A percentile compares a stretch with the other conserved stretches of the same genome.
phyloP scores from a whole-genome alignment of 2,329 filamentous ascomycete genomes.

The Rutstroemia sydowiana region DNA sequence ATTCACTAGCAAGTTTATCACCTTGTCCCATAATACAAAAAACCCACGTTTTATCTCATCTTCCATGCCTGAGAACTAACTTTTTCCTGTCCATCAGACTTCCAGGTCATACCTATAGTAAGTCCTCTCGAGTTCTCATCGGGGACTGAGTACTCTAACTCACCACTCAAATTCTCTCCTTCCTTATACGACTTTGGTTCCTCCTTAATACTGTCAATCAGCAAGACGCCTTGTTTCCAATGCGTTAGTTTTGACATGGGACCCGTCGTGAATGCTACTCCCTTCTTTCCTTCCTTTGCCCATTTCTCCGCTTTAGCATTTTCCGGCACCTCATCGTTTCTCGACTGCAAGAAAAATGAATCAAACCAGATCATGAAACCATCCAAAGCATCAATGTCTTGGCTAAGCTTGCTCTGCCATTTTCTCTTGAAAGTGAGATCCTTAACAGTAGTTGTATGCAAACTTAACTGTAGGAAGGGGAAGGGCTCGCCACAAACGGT shows the following conservation, averaged over 20 bases:
- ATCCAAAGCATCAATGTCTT: conserved; percentile 64
- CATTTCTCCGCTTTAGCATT: conserved; percentile 56
- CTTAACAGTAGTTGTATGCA: conserved; percentile 62
- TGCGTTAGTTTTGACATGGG: conserved; percentile 99
- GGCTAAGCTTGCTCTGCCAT: conserved; percentile 55
- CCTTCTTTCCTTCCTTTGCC: conserved; percentile 46
- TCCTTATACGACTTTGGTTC: conserved; percentile 40
- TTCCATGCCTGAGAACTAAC: conserved; percentile 27
- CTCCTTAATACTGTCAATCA: conserved; percentile 51
- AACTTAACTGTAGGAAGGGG: conserved; percentile 67
- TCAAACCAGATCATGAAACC: conserved; percentile 93
- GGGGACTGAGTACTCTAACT: conserved; percentile 63
- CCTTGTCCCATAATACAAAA: neutral
- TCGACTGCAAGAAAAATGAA: conserved; percentile 72
- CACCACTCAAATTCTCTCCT: conserved; percentile 54
- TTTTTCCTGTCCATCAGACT: conserved; percentile 21
- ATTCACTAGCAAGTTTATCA: neutral
- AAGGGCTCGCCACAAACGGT: conserved; percentile 52
- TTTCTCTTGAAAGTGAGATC: conserved; percentile 69
- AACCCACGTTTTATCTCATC: conserved; percentile 25
- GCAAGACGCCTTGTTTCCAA: conserved; percentile 99
- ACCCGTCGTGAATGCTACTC: conserved; percentile 90
- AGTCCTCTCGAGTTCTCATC: conserved; percentile 63
- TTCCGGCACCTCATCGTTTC: conserved; percentile 39
- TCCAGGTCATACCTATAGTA: conserved; percentile 58